A percentile compares a stretch with the other conserved stretches of the same genome.
Conservation (phyloP, 768 basidiomycete species). For the Naganishia randhawae region DNA sequence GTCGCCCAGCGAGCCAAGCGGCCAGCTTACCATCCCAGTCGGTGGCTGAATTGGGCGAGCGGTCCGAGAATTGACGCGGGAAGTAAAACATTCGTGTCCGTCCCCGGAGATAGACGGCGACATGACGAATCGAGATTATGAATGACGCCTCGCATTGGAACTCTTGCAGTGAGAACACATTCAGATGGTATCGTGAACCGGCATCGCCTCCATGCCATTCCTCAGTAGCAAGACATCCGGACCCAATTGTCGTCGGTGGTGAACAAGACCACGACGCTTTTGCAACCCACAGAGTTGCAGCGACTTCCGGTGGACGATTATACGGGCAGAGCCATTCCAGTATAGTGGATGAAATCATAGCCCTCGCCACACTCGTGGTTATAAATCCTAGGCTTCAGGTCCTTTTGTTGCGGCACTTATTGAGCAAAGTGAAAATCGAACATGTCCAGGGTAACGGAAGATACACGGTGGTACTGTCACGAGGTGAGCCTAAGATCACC, state of each 20-base stretch:
- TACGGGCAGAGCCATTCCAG: not conserved
- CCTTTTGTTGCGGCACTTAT: not conserved
- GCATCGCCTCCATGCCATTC: no score
- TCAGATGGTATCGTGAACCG: no score
- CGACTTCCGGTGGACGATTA: not conserved
- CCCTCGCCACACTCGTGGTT: not conserved
- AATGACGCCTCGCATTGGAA: no score
- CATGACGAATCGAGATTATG: not conserved
- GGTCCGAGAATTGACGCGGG: slow-evolving; percentile 6
- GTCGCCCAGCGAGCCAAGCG: not conserved
- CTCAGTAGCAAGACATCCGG: no score
- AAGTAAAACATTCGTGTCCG: not conserved
- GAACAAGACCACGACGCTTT: no score
- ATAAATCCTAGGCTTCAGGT: not conserved
- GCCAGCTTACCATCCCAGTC: not conserved
- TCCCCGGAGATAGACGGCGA: not conserved
- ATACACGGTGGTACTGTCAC: slow-evolving; percentile 11
- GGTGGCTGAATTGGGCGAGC: not conserved
- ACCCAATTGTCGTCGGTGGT: no score
- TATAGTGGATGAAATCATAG: not conserved
- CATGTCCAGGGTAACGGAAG: slow-evolving; percentile 10
- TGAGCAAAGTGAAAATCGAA: not conserved
- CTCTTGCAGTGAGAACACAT: no score
- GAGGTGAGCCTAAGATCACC: not conserved
- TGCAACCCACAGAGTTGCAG: no score